Conservation (phyloP, 352 stramenopile species). For the Phytophthora macrochlamydospora region DNA sequence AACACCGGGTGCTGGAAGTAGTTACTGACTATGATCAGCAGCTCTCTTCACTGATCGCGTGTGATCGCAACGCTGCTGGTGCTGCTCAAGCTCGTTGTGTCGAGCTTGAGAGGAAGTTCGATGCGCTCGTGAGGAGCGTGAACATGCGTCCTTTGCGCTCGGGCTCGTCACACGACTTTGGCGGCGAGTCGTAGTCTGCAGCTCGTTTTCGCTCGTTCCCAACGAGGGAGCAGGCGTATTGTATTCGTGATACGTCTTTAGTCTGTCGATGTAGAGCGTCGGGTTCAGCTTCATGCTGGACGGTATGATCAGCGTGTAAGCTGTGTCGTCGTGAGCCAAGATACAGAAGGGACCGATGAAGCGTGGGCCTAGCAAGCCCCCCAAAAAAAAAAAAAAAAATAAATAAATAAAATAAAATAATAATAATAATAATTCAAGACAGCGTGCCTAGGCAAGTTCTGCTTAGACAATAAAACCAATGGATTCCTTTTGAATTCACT, state of each 20-base stretch:
- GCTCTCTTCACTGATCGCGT: no score
- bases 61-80: no score
- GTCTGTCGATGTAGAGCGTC: background rate
- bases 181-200: background rate
- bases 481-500: no score
- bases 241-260: background rate
- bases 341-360: background rate
- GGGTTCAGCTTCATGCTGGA: background rate
- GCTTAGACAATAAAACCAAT: background rate
- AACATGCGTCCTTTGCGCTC: background rate
- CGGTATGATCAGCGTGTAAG: background rate
- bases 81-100: background rate
- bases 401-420: no score
- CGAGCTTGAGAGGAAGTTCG: background rate
- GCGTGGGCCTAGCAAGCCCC: background rate
- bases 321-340: background rate
- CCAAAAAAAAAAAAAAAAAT: background rate
- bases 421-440: background rate
- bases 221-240: background rate
- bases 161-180: background rate
- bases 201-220: background rate
- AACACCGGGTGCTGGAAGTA: no score
- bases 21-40: no score
- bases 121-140: background rate
- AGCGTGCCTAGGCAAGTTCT: background rate